phyloP scores from a whole-genome alignment of 208 protist genomes.

The Acanthamoeba quina region DNA sequence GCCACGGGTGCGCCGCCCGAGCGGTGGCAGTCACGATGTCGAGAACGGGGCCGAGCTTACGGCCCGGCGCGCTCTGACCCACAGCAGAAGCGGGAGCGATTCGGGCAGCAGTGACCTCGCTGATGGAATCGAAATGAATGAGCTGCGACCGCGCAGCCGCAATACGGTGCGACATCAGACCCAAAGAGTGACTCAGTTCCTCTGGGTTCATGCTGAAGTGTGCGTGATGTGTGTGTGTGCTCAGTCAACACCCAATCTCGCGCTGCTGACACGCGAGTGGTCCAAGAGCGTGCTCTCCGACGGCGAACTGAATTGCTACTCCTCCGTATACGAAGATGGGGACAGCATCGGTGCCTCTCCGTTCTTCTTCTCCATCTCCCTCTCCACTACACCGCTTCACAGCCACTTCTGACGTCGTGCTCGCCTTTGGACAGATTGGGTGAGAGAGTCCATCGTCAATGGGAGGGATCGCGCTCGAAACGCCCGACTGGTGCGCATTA shows the following conservation, averaged over 20 bases:
- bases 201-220: not conserved
- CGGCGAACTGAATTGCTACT: not conserved
- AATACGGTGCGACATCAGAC: not conserved
- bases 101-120: not conserved
- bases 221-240: not conserved
- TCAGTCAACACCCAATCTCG: not conserved
- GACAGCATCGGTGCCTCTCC: slow-evolving; percentile 26
- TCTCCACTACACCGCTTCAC: not conserved
- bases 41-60: not conserved
- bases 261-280: slow-evolving; percentile 38
- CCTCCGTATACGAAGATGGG: slow-evolving; percentile 6
- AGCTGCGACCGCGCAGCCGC: slow-evolving; percentile 36
- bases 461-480: slow-evolving; percentile 24
- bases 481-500: not conserved
- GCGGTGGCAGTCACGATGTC: not conserved
- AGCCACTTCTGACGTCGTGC: not conserved
- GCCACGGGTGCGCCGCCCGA: not conserved
- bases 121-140: slow-evolving; percentile 51
- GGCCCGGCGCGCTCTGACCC: not conserved
- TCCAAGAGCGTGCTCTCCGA: slow-evolving; percentile 24
- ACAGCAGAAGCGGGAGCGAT: not conserved
- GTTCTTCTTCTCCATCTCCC: not conserved
- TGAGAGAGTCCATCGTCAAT: slow-evolving; percentile 49
- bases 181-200: not conserved
- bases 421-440: not conserved